phyloP scores from a whole-genome alignment of 2,329 filamentous ascomycete species.

The Phialocephala subalpina region DNA sequence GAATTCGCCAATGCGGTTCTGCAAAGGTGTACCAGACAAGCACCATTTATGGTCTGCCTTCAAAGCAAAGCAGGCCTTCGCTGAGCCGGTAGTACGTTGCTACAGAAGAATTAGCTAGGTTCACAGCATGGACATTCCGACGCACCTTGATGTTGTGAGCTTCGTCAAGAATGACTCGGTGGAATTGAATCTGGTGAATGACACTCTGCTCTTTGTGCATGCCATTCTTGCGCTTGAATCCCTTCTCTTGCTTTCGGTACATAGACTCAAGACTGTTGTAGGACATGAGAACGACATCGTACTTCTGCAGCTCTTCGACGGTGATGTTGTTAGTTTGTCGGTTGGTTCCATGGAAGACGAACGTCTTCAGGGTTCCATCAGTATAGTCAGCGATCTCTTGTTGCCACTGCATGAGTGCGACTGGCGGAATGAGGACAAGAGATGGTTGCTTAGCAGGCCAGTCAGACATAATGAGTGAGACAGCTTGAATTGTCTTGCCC shows the following conservation, averaged over 20 bases:
- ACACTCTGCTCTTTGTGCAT: constrained; percentile 81
- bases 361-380: constrained; percentile 86
- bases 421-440: constrained; percentile 89
- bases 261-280: constrained; percentile 93
- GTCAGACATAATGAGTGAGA: constrained; percentile 98
- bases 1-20: constrained; percentile 97
- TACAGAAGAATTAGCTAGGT: constrained; percentile 46
- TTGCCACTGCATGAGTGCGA: constrained; percentile 96
- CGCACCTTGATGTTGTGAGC: constrained; percentile 88
- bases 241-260: constrained; percentile 90
- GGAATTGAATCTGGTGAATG: constrained; percentile 87
- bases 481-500: constrained; percentile 97
- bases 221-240: constrained; percentile 82
- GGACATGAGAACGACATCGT: constrained; percentile 96
- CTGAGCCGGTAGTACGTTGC: constrained; percentile 86
- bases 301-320: constrained; percentile 78
- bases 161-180: constrained; percentile 93
- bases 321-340: constrained; percentile 80
- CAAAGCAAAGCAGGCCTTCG: constrained; percentile 93
- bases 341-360: constrained; percentile 91
- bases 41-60: constrained; percentile 94
- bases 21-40: constrained; percentile 90
- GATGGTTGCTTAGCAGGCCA: constrained; percentile 85
- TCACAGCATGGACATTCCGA: constrained; percentile 24
- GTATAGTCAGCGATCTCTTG: constrained; percentile 84